phyloP scores from a whole-genome alignment of 2,329 filamentous ascomycete genomes.

The Claviceps citrina region DNA sequence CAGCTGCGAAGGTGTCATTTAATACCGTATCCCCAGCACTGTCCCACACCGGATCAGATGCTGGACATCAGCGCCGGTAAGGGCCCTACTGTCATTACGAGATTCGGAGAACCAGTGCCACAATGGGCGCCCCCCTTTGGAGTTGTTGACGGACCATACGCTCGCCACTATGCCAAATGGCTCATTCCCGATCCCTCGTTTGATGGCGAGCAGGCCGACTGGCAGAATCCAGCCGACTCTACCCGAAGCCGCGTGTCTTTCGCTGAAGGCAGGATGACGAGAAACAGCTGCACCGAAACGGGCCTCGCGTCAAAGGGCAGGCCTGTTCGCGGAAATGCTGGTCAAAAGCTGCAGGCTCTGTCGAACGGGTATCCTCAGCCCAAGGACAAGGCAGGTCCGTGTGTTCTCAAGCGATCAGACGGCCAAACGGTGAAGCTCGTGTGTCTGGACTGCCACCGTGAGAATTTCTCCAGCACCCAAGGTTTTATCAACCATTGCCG shows the following conservation, averaged over 20 bases:
- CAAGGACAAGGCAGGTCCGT: conserved; percentile 73
- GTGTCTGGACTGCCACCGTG: conserved; percentile 73
- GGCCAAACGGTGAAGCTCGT: conserved; percentile 78
- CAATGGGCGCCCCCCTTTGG: conserved; percentile 78
- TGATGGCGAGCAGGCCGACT: conserved; percentile 47
- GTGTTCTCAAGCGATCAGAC: conserved; percentile 73
- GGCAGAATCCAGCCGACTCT: conserved; percentile 26
- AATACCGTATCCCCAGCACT: conserved; percentile 70
- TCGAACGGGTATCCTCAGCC: conserved; percentile 54
- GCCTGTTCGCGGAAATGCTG: conserved; percentile 31
- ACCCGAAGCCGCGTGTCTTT: conserved; percentile 28
- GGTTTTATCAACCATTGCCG: conserved; percentile 99
- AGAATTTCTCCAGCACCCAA: conserved; percentile 90
- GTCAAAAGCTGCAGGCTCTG: conserved; percentile 52
- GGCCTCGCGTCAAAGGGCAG: conserved; percentile 33
- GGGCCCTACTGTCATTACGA: conserved; percentile 51
- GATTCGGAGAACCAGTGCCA: conserved; percentile 49
- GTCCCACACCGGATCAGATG: conserved; percentile 51
- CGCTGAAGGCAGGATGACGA: conserved; percentile 60
- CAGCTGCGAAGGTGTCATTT: conserved; percentile 84
- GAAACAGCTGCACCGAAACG: conserved; percentile 45
- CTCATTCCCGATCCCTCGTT: conserved; percentile 78
- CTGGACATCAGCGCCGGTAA: conserved; percentile 57
- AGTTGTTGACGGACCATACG: conserved; percentile 81
- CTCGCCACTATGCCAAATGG: conserved; percentile 91